Evolutionary conservation across 306 rosid species (phyloP).

Genomic region (Sicyos baderoa): DNA sequence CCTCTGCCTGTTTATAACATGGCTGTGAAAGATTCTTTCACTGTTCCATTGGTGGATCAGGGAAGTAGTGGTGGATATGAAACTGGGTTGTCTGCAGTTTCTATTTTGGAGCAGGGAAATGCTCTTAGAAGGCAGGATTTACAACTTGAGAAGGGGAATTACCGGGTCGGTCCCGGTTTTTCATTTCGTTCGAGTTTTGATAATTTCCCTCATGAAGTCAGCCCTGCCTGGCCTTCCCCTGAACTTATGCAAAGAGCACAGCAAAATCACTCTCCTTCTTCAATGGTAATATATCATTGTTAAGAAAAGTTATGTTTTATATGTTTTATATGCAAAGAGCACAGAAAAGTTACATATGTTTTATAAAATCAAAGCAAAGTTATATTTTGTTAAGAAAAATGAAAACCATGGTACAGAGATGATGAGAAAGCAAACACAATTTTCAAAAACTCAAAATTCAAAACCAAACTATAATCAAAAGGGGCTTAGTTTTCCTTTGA

Average conservation of each 20-base stretch:
- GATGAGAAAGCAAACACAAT: too few relatives aligned
- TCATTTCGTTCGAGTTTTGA: slow-evolving; percentile 31
- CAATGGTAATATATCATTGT: slow-evolving; percentile 44
- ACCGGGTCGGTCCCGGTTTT: slow-evolving; percentile 36
- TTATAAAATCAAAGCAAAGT: too few relatives aligned
- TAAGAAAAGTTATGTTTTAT: too few relatives aligned
- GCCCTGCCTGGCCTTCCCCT: slow-evolving; percentile 31
- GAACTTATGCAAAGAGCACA: slow-evolving; percentile 36
- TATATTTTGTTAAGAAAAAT: too few relatives aligned
- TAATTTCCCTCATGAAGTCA: slow-evolving; percentile 40
- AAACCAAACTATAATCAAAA: too few relatives aligned
- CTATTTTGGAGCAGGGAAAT: slow-evolving; percentile 29
- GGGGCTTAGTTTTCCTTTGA: not conserved
- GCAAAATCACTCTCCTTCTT: slow-evolving; percentile 32
- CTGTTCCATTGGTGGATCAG: slow-evolving; percentile 33
- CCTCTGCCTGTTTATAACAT: slow-evolving; percentile 29
- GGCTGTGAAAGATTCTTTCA: slow-evolving; percentile 24
- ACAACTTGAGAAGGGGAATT: slow-evolving; percentile 34
- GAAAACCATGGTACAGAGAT: too few relatives aligned
- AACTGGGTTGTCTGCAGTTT: slow-evolving; percentile 17
- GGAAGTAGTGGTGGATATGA: slow-evolving; percentile 34
- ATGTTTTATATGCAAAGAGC: slow-evolving; percentile 34
- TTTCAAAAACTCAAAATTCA: too few relatives aligned
- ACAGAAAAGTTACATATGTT: slow-evolving; percentile 22
- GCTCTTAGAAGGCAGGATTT: slow-evolving; percentile 37